Evolutionary conservation across 106 monocot genomes (phyloP).

Genomic region (Acorus gramineus): DNA sequence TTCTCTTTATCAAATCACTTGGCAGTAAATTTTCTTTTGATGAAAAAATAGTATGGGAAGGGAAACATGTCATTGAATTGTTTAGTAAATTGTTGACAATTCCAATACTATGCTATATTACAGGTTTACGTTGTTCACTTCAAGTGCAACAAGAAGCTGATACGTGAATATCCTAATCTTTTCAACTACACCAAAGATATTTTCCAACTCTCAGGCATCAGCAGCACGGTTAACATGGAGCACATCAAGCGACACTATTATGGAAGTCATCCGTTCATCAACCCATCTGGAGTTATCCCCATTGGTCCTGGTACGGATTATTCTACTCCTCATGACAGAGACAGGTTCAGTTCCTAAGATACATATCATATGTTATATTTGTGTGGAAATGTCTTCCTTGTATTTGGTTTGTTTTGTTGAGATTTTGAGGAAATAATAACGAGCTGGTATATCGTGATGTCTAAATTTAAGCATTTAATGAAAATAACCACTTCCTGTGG

Average conservation of each 20-base stretch:
- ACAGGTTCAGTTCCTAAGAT: constrained; percentile 43
- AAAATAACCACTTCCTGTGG: too few species aligned
- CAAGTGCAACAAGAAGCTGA: constrained; percentile 96
- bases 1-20: too few species aligned
- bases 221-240: constrained; percentile 67
- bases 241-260: constrained; percentile 94
- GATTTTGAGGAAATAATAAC: constrained; percentile 1
- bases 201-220: constrained; percentile 73
- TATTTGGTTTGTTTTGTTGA: neutral
- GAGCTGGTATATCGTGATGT: neutral
- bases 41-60: too few species aligned
- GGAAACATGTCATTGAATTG: neutral
- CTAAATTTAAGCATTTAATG: too few species aligned
- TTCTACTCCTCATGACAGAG: constrained; percentile 66
- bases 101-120: neutral
- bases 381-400: neutral
- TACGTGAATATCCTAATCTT: constrained; percentile 79
- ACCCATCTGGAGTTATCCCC: constrained; percentile 73
- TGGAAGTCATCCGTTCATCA: constrained; percentile 81
- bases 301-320: constrained; percentile 56
- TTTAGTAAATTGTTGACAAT: neutral
- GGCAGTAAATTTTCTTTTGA: too few species aligned
- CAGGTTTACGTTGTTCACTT: constrained; percentile 90
- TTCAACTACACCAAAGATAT: constrained; percentile 96
- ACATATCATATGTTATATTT: neutral